Base-by-base conservation (phyloP, 495 filamentous ascomycete species). In the Neurospora sp. region DNA sequence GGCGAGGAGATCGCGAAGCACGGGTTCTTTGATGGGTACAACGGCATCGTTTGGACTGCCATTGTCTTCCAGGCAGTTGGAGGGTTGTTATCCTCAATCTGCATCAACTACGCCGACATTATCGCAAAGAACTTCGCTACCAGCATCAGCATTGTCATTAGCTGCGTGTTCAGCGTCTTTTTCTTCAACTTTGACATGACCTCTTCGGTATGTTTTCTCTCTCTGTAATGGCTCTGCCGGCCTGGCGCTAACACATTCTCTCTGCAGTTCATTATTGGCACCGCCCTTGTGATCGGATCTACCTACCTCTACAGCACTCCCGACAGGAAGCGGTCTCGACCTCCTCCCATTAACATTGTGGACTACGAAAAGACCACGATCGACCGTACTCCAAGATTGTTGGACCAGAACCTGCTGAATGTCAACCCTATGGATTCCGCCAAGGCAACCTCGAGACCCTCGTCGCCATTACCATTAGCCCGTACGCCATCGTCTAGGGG, bases 11-110 rank as follows among this genome's bases (percentile, higher is more conserved):
- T 99, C 72, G 87, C 91, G 27, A 88, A 89, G 78, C 88, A 92
- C 76, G 94, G 96, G 6, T 93, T 98, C 80, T 98, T 98, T 77
- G 91, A 91, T 22, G 96, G 96, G 9, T 99, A 98, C 83, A 97
- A 95, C 81, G 88, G 87, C 83, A 86, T 94, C 38, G 96, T 98
- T 5, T 98, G 94, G 95, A 87, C 89, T 3, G 90, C 93, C 16
- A 91, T 99, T 72, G 74, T 87, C 3, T 86, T 94, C 69, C 96
- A 99, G 78, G 92, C 95, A 0, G 77, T 91, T 12, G 94, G 94
- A 48, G 96, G 96, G 9, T 86, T 98, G 14, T 77, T 95, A 6
- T 88, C 94, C 11, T 93, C 93, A 1, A 87, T 97, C 70, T 94
- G 91, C 80, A 91, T 97, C 79, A 93, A 92, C 69, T 93, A 94